Conservation (phyloP, 225 moss, liverwort and hornwort genomes). For the Bryum argenteum region DNA sequence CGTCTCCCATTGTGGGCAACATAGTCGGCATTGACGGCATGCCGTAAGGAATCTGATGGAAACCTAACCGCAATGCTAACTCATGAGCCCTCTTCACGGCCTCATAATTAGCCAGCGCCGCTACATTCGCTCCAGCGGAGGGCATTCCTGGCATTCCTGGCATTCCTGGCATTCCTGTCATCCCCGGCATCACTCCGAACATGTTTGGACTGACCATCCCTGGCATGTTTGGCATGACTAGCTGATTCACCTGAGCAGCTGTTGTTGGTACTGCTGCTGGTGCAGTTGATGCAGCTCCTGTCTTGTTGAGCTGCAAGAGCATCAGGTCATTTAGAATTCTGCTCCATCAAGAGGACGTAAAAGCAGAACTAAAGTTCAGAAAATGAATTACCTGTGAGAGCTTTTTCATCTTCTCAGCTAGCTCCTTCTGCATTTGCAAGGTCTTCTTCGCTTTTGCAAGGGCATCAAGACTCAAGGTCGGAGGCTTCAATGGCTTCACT, state of each 20-base stretch:
- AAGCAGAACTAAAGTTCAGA: background rate
- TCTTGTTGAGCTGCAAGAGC: slow-evolving; percentile 52
- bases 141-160: slow-evolving; percentile 67
- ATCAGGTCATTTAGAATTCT: slow-evolving; percentile 12
- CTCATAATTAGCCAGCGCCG: slow-evolving; percentile 84
- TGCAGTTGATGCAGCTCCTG: slow-evolving; percentile 32
- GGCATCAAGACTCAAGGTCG: slow-evolving; percentile 58
- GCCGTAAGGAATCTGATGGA: slow-evolving; percentile 82
- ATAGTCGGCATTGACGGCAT: slow-evolving; percentile 81
- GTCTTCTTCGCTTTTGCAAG: slow-evolving; percentile 79
- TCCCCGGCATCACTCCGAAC: slow-evolving; percentile 63
- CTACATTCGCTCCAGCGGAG: slow-evolving; percentile 56
- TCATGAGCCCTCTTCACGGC: slow-evolving; percentile 98
- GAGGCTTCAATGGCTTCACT: slow-evolving; percentile 38
- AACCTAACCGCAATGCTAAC: slow-evolving; percentile 88
- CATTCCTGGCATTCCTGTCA: slow-evolving; percentile 59
- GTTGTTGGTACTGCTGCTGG: slow-evolving; percentile 32
- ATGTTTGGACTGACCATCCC: slow-evolving; percentile 61
- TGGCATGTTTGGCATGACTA: slow-evolving; percentile 41
- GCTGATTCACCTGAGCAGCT: slow-evolving; percentile 39
- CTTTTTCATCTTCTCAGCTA: slow-evolving; percentile 88
- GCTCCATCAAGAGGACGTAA: background rate
- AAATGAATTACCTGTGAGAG: slow-evolving; percentile 51
- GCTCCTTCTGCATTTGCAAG: slow-evolving; percentile 84
- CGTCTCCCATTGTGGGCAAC: slow-evolving; percentile 85